Evolutionary conservation across 176 grass and related monocot genomes (phyloP).

Genomic region (Pontederia paniculata): DNA sequence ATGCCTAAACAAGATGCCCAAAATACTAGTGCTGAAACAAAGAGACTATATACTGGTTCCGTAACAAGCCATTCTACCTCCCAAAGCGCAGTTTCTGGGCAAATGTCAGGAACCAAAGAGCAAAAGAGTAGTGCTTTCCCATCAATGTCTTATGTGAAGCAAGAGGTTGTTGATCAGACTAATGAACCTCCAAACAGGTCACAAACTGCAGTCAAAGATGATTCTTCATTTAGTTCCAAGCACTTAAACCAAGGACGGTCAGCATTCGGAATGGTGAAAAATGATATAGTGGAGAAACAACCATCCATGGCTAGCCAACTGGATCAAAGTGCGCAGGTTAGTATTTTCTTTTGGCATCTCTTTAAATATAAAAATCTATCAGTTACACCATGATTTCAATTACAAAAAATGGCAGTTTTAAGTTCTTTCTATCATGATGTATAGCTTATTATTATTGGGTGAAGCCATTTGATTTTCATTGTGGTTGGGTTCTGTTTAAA

Average conservation of each 20-base stretch:
- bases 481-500: too few relatives aligned
- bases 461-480: too few relatives aligned
- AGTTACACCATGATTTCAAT: too few relatives aligned
- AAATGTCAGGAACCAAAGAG: slow-evolving; percentile 42
- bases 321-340: slow-evolving; percentile 55
- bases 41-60: slow-evolving; percentile 10
- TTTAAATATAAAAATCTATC: too few relatives aligned
- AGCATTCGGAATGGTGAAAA: slow-evolving; percentile 26
- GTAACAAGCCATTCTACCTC: slow-evolving; percentile 12
- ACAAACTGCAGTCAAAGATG: background rate
- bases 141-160: slow-evolving; percentile 40
- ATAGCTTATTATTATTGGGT: too few relatives aligned
- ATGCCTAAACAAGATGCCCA: slow-evolving; percentile 8
- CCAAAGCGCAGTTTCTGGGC: slow-evolving; percentile 34
- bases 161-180: slow-evolving; percentile 32
- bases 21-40: slow-evolving; percentile 13
- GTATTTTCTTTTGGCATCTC: background rate
- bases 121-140: slow-evolving; percentile 35
- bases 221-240: slow-evolving; percentile 29
- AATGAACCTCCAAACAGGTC: slow-evolving; percentile 24
- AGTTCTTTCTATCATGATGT: too few relatives aligned
- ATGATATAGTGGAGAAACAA: slow-evolving; percentile 28
- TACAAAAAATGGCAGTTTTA: too few relatives aligned
- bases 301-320: slow-evolving; percentile 28
- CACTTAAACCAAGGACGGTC: slow-evolving; percentile 49